Conservation (phyloP, 1,284 basidiomycete genomes). For the Pterulicium gracile region DNA sequence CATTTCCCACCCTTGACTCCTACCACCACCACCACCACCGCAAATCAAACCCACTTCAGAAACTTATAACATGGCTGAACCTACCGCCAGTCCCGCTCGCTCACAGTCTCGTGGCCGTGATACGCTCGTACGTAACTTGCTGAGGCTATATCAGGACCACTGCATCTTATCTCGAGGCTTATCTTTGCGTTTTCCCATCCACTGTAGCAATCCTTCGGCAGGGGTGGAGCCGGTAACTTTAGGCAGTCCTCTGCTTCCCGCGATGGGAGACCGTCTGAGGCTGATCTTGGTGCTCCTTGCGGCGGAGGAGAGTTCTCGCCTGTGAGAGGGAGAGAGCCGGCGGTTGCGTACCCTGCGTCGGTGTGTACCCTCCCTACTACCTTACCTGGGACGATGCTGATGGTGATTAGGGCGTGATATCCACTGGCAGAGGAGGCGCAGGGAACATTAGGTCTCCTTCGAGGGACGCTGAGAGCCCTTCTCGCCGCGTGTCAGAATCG, state of each 20-base stretch:
- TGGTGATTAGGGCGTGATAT: background rate
- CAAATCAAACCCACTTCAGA: too few relatives aligned
- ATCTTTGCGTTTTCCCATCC: background rate
- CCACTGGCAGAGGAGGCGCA: background rate
- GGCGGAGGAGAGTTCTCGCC: slow-evolving; percentile 24
- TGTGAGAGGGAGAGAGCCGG: slow-evolving; percentile 47
- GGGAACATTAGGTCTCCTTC: slow-evolving; percentile 2
- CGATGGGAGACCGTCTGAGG: slow-evolving; percentile 25
- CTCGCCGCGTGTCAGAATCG: background rate
- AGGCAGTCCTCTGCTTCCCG: slow-evolving; percentile 32
- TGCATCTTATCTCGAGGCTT: background rate
- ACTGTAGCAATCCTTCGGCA: slow-evolving; percentile 51
- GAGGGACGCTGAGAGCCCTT: background rate
- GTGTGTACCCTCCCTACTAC: slow-evolving; percentile 14
- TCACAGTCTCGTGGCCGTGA: slow-evolving; percentile 21
- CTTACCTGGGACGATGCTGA: too few relatives aligned
- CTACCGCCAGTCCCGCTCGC: slow-evolving; percentile 11
- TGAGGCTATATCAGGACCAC: background rate
- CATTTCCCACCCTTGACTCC: background rate
- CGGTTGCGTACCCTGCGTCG: slow-evolving; percentile 19
- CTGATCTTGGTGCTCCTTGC: too few relatives aligned
- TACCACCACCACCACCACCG: background rate
- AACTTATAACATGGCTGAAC: background rate
- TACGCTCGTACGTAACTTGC: slow-evolving; percentile 13
- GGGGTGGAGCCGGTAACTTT: slow-evolving; percentile 63